Conservation (phyloP, 257 asterid species). For the Forsythia suspensa region DNA sequence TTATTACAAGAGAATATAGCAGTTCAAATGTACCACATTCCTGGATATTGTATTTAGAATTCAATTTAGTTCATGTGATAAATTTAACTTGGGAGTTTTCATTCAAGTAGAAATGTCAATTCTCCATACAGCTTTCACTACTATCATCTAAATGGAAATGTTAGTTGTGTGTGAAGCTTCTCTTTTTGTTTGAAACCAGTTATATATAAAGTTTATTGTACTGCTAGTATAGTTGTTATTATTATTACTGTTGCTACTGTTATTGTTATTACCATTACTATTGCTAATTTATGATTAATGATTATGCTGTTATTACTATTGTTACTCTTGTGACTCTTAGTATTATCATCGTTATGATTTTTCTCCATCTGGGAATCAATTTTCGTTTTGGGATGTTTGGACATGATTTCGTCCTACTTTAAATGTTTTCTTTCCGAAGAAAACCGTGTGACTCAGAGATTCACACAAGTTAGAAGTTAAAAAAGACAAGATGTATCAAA, state of each 20-base stretch:
- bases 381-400: neutral
- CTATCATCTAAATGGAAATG: too few relatives aligned
- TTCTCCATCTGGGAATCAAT: neutral
- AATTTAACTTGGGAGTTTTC: too few relatives aligned
- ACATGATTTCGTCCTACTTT: neutral
- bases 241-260: too few relatives aligned
- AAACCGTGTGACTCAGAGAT: neutral
- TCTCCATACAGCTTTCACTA: too few relatives aligned
- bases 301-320: neutral
- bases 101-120: too few relatives aligned
- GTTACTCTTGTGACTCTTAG: neutral
- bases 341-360: neutral
- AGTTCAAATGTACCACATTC: neutral
- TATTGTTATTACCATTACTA: neutral
- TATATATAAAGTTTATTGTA: too few relatives aligned
- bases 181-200: neutral
- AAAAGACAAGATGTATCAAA: neutral
- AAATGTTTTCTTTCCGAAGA: neutral
- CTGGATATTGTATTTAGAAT: too few relatives aligned
- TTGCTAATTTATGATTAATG: too few relatives aligned
- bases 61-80: too few relatives aligned
- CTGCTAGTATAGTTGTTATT: too few relatives aligned
- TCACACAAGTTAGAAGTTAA: neutral
- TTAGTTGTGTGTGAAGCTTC: too few relatives aligned
- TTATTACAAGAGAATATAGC: neutral